Base-by-base conservation (phyloP, 208 protist species). In the Trypanosoma mega region DNA sequence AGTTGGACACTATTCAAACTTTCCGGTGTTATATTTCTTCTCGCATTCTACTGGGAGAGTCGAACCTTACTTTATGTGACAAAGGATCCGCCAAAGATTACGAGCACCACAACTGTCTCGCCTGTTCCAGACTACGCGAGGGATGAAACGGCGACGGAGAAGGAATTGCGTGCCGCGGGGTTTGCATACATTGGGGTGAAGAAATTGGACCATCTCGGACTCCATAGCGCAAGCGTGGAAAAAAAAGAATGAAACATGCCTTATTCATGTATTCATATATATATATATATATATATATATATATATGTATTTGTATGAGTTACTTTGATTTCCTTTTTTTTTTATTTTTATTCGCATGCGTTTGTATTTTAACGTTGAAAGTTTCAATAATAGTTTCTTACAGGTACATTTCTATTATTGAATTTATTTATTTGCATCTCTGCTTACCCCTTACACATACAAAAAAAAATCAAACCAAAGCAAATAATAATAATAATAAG, bases 1-100 rank as follows among this genome's bases (percentile, higher is more conserved):
- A 93, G 85, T 63, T 96, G 85, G 84, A 82, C 85, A 18, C 50
- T 96, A 0, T 96, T 92, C 60, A 91, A 90, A 49, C 2, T 90
- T 0, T 76, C 82, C 0, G 64, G 56, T 0, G 0, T 93, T 0
- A 70, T 93, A 11, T 87, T 96, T 58, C 52, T 75, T 0, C 30
- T 34, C 2, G 39, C 86, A 1, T 54, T 93, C 14, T 96, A 93
- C 59, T 88, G 69, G 73, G 86, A 93, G 63, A 76, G 75, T 36
- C 78, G 81, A 3, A 64, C 69, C 0, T 41, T 92, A n/a, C 33
- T 82, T 1, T 68, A 82, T 44, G 74, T 75, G 62, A 86, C 79
- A 34, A 56, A 89, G 8, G 66, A 86, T 27, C 66, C 72, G 9
- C 27, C 80, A n/a, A 60, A 65, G 36, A 45, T 92, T 0, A 78